A percentile compares a stretch with the other conserved stretches of the same genome.
Evolutionary conservation across 2,329 filamentous ascomycete genomes (phyloP).

Genomic region (Talaromyces pinophilus): DNA sequence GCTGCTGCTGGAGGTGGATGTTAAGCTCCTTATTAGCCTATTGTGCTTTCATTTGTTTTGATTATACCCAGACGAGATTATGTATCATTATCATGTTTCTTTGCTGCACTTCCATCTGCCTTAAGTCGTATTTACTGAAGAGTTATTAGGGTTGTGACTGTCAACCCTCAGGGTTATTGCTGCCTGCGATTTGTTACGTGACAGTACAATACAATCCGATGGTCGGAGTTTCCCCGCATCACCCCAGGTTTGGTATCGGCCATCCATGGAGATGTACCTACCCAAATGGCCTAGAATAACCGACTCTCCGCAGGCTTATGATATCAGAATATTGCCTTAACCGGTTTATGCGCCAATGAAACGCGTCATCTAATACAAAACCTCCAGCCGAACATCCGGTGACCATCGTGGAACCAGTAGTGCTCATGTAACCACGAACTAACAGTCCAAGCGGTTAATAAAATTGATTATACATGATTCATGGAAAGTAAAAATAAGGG

Average conservation of each 20-base stretch:
- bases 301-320: neutral
- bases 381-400: neutral
- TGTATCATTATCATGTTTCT: neutral
- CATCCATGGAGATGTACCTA: neutral
- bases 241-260: slow-evolving; percentile 4
- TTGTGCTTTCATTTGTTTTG: neutral
- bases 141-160: neutral
- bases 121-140: neutral
- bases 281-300: neutral
- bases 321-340: neutral
- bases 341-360: slow-evolving; percentile 8
- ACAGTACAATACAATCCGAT: neutral
- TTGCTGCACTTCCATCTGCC: neutral
- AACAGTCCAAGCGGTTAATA: neutral
- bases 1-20: neutral
- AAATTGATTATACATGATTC: neutral
- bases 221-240: slow-evolving; percentile 7
- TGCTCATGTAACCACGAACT: slow-evolving; percentile 2
- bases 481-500: neutral
- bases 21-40: neutral
- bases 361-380: neutral
- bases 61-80: neutral
- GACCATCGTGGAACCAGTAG: slow-evolving; percentile 6
- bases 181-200: neutral
- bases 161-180: neutral